phyloP scores from a whole-genome alignment of 352 stramenopile species.

The Pelagophyceae sp. region DNA sequence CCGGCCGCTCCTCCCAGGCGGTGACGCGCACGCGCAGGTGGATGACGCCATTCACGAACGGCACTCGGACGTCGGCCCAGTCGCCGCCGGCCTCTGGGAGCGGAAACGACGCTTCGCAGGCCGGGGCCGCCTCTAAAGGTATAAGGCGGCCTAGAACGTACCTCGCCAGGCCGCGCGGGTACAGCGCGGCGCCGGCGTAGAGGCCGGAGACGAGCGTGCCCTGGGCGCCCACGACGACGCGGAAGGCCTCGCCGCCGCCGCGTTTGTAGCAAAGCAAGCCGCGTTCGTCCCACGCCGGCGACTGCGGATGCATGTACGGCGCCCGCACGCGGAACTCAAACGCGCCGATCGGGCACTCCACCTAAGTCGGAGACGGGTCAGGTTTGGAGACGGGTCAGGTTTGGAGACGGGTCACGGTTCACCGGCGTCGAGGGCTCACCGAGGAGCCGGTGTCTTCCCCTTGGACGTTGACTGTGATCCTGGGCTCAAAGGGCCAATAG shows the following conservation, averaged over 20 bases:
- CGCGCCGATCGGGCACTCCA: background rate
- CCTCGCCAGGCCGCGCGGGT: background rate
- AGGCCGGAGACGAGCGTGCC: background rate
- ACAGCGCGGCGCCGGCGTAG: background rate
- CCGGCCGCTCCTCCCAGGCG: background rate
- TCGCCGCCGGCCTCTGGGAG: background rate
- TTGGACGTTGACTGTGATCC: background rate
- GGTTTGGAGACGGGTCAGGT: too few relatives aligned
- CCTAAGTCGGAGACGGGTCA: too few relatives aligned
- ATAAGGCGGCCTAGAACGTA: too few relatives aligned
- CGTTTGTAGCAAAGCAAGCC: background rate
- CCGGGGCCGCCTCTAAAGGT: too few relatives aligned
- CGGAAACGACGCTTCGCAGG: background rate
- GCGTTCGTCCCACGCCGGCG: background rate
- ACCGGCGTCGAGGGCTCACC: too few relatives aligned
- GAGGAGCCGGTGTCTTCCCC: background rate
- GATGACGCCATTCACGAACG: background rate
- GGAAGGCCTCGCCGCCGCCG: background rate
- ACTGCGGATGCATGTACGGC: background rate
- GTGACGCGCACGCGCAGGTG: background rate
- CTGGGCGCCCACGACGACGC: background rate
- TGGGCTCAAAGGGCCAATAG: background rate
- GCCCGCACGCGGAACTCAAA: background rate
- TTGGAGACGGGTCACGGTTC: too few relatives aligned
- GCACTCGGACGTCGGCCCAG: background rate